These are phyloP conservation scores for Exophiala sp. DNA, from an alignment of 2,329 filamentous ascomycete genomes.

Conservation along the genomic window DNA sequence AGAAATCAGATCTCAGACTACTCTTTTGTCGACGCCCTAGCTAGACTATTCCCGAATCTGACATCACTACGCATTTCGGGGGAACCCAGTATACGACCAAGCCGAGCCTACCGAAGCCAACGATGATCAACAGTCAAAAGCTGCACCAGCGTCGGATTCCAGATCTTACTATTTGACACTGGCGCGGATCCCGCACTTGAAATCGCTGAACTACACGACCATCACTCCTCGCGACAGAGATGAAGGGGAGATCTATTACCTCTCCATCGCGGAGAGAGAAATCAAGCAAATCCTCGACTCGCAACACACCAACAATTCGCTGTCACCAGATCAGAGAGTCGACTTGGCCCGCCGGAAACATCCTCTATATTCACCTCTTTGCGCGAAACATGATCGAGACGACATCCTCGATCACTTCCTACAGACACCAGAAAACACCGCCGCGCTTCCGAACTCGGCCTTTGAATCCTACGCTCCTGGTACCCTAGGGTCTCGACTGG, in stretches of 20 bases:
- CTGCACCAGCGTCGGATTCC: constrained; percentile 20
- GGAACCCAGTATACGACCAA: constrained; percentile 72
- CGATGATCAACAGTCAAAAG: constrained; percentile 23
- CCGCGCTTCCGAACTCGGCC: constrained; percentile 7
- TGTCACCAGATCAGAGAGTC: neutral
- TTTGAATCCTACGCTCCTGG: constrained; percentile 56
- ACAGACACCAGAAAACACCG: constrained; percentile 45
- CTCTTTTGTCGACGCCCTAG: constrained; percentile 66
- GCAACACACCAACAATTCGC: neutral
- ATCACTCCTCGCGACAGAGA: constrained; percentile 68
- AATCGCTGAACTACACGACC: constrained; percentile 45
- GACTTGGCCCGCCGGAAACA: constrained; percentile 43
- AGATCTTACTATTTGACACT: constrained; percentile 27
- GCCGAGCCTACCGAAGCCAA: neutral
- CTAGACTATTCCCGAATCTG: constrained; percentile 64
- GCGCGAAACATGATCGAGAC: constrained; percentile 62
- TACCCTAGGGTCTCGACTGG: constrained; percentile 73
- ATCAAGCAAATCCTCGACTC: constrained; percentile 54
- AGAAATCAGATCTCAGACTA: constrained; percentile 65
- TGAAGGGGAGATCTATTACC: constrained; percentile 91
- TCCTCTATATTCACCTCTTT: constrained; percentile 67
- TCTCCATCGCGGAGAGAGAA: constrained; percentile 74
- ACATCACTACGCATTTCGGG: constrained; percentile 68
- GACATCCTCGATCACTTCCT: constrained; percentile 17
- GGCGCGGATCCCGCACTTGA: constrained; percentile 34